Base-by-base conservation (phyloP, 1,284 basidiomycete species). In the Sanghuangporus baumii region DNA sequence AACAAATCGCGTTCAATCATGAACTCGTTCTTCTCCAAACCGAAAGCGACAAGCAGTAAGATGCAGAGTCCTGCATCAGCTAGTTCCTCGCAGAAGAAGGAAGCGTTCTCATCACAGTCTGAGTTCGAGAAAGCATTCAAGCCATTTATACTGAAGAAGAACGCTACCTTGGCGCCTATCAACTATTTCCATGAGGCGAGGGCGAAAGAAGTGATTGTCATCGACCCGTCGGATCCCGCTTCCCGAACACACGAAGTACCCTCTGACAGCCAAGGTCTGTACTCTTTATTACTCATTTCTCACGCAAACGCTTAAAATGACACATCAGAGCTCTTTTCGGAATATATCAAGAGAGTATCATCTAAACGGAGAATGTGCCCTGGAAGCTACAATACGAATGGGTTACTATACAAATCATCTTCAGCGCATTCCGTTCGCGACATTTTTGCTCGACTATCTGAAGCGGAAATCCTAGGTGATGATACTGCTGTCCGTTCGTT, bases 101-200 rank as follows among this genome's bases (percentile, higher is more conserved):
- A 74, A 8, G 72, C 81, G 46, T 79, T 79, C 1, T 70, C 69
- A n/a, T 65, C 69, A 6, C 74, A 77, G 46, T 82, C 82, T 6
- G 90, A 94, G 55, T 95, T 91, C 69, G 80, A 87, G 62, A 83
- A 77, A 67, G 79, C 81, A 0, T 95, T 95, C 77, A 87, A 83
- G 67, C 85, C 91, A 1, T 95, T 93, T 70, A 78, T 84, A 6
- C 67, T 89, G 65, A 91, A 89, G 75, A 90, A 88, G 67, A 88
- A 85, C 65, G 81, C 83, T 4, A 77, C 80, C 31, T 68, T 93
- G 14, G 91, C 92, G 3, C 88, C 89, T 0, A 71, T 79, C 48
- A 94, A 93, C 69, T 83, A 82, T 75, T 92, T 92, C 74, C 69
- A 73, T 58, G 69, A 73, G 55, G 74, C 71, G 65, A 75, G 60